These are phyloP conservation scores for Nephelium lappaceum DNA, from an alignment of 345 rosid species.

Conservation along the genomic window DNA sequence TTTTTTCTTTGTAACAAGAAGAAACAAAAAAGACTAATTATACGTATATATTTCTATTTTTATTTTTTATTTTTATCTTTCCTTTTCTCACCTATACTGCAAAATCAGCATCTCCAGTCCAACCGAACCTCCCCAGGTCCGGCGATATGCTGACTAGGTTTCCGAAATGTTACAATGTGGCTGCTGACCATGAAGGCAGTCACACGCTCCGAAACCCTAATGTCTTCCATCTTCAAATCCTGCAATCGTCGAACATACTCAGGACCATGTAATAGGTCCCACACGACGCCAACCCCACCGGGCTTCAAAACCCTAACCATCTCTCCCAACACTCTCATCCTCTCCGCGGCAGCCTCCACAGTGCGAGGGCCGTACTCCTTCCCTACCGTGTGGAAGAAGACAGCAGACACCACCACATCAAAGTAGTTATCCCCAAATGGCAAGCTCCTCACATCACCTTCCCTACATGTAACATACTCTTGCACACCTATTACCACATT, in stretches of 20 bases:
- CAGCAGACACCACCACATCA: constrained; percentile 93
- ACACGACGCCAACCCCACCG: constrained; percentile 73
- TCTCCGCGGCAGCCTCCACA: constrained; percentile 92
- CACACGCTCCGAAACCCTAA: constrained; percentile 74
- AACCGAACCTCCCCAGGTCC: constrained; percentile 69
- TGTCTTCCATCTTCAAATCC: constrained; percentile 88
- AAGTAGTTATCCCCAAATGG: constrained; percentile 85
- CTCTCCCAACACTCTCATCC: constrained; percentile 83
- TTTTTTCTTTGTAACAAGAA: neutral
- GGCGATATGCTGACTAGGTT: constrained; percentile 66
- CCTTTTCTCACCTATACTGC: neutral
- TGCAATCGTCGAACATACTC: constrained; percentile 80
- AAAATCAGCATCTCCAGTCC: constrained; percentile 63
- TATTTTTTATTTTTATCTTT: neutral
- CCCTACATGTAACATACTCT: constrained; percentile 93
- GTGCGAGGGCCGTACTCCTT: constrained; percentile 83
- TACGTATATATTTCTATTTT: neutral
- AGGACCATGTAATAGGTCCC: constrained; percentile 87
- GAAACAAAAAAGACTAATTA: no score
- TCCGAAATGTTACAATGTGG: constrained; percentile 82
- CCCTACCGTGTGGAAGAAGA: constrained; percentile 79
- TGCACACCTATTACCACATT: constrained; percentile 59
- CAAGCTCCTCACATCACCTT: constrained; percentile 82
- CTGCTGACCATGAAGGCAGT: constrained; percentile 95
- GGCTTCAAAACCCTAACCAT: constrained; percentile 88